Percentiles rank a stretch among this genome's conserved stretches.
Evolutionary conservation across 2,329 filamentous ascomycete genomes (phyloP).

Genomic region (Daldinia sp.): DNA sequence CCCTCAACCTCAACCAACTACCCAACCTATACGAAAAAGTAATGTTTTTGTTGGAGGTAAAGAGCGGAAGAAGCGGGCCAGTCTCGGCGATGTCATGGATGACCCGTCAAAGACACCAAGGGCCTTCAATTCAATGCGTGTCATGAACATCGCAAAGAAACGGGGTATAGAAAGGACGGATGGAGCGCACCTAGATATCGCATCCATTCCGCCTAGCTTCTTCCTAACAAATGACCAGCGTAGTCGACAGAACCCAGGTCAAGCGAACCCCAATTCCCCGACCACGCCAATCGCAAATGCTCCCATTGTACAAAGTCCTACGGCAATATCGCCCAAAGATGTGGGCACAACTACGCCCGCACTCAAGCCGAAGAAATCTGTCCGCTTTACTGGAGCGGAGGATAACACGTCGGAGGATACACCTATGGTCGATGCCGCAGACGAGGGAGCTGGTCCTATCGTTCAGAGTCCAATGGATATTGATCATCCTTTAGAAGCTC

Average conservation of each 20-base stretch:
- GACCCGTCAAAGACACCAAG: slow-evolving; percentile 58
- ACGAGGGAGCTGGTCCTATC: slow-evolving; percentile 13
- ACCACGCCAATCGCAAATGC: slow-evolving; percentile 10
- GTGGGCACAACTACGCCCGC: background rate
- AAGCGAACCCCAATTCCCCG: slow-evolving; percentile 15
- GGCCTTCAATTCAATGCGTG: slow-evolving; percentile 55
- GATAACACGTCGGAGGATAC: slow-evolving; percentile 23
- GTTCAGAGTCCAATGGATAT: slow-evolving; percentile 41
- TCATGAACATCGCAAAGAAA: slow-evolving; percentile 58
- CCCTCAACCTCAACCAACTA: slow-evolving; percentile 33
- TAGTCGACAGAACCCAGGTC: slow-evolving; percentile 17
- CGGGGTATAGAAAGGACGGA: slow-evolving; percentile 60
- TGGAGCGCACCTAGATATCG: slow-evolving; percentile 53
- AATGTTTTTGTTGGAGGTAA: slow-evolving; percentile 64
- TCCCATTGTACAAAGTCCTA: slow-evolving; percentile 29
- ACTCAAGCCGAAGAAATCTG: slow-evolving; percentile 54
- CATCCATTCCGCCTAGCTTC: slow-evolving; percentile 50
- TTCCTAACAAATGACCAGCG: slow-evolving; percentile 44
- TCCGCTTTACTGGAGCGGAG: slow-evolving; percentile 53
- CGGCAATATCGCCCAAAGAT: slow-evolving; percentile 24
- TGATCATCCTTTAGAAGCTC: slow-evolving; percentile 23
- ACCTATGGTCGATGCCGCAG: slow-evolving; percentile 23
- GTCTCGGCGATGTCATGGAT: slow-evolving; percentile 55
- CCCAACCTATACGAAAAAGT: slow-evolving; percentile 23
- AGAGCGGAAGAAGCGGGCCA: slow-evolving; percentile 52